Base-by-base conservation (phyloP, 164 flowering plant genomes). In the Cinnamomum chago region DNA sequence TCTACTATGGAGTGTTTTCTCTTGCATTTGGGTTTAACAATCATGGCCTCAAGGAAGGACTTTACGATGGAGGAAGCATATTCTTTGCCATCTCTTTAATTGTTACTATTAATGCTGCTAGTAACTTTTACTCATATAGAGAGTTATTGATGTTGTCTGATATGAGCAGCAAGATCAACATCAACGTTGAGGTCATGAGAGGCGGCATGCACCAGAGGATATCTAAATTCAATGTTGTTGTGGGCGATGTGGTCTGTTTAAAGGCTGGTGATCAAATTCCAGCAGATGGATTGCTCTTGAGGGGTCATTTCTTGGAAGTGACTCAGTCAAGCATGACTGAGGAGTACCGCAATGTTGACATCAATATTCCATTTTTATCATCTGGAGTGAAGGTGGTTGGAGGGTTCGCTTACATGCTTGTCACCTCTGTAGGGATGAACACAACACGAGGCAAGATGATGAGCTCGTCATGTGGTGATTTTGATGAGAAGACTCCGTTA, bases 361-460 rank as follows among this genome's bases (percentile, higher is more conserved):
- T 83, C 20, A 69, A 85, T 55, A 67, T 27, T 27, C 93, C 93
- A 0, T 91, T 91, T 74, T 66, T 91, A 70, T 62, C 86, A 17
- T 91, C 96, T 0, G 96, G 93, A 13, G 72, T 90, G 0, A 91
- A 88, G 67, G 85, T 91, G 24, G 91, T 67, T 0, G 93, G 89
- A 66, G 96, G 96, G 7, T 81, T 78, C 51, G 90, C 74, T 3
- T 79, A 62, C 20, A 89, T 91, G 93, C 75, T 88, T 15, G 90
- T 88, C 35, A 80, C 84, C 0, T 81, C 90, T 0, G 93, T 89
- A 0, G 92, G 92, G 52, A 90, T 84, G 88, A 82, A 82, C 75
- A 89, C 92, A 1, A 70, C 87, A 3, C 88, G 95, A 91, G 92
- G 93, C 0, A 83, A 87, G 76, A 85, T 85, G 89, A 89, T 88